Evolutionary conservation across 495 filamentous ascomycete genomes (phyloP), one percentile per base, ranked within the genome.

Genomic region (Cercophora sp.): DNA sequence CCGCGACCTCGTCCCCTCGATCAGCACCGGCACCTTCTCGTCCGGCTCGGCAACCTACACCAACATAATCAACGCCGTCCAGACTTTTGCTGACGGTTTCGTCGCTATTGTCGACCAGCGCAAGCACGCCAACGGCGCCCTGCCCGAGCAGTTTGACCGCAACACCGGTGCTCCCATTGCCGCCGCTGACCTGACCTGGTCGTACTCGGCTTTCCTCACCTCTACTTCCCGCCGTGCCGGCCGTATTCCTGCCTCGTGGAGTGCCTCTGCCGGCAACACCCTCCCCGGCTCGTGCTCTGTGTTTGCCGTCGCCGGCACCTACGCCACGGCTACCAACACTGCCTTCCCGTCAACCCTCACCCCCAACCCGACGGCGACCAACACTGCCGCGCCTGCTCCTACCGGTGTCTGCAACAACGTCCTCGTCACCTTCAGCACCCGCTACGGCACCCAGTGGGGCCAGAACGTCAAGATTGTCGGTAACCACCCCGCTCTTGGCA

Each of bases 181-280:
- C 0, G 85, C 84, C 8, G 52, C 69, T 9, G 72, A 86, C 58
- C 69, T 88, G 13, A 87, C 85, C 13, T 88, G 85, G 85, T 86
- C 80, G 10, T 85, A 82, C 59, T 79, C 81, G 2, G 68, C 81
- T n/a, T 84, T 85, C 68, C 58, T 84, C 31, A 80, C 81, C 5
- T 80, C 79, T 34, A 70, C 77, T 20, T 74, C 68, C n/a, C 66
- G 73, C 41, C 66, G 74, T 40, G 63, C 65, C 23, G 72, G 75
- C 47, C 55, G 74, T 8, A 69, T 82, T 8, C 83, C 84, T 0
- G 56, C 75, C 3, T 75, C 82, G 3, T 85, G 81, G 61, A 67
- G 73, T 18, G 66, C 70, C 8, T 71, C 71, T 3, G 71, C 67
- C 32, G 61, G 57, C 27, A 72, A 65, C 51, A 76, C 73, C 1